Base-by-base conservation (phyloP, 108 stramenopile species). In the Poteriospumella lacustris region DNA sequence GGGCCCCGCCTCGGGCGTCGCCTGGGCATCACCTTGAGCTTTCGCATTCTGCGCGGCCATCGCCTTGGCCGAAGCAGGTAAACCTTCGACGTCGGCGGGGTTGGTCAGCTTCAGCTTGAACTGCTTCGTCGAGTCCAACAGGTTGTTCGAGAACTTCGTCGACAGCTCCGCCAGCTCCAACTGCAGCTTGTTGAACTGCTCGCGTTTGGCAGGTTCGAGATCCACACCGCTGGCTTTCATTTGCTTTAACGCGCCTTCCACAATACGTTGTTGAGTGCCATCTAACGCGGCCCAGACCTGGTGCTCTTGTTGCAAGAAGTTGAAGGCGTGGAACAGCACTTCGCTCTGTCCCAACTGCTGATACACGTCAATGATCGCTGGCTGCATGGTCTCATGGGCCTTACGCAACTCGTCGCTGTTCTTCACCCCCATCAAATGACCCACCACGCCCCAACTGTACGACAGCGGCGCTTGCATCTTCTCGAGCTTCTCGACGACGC, bases 381-480 rank as follows among this genome's bases (percentile, higher is more conserved):
- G 92, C 78, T 96, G 95, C 78, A 92, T 91, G 42, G 82, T 82
- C 82, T 95, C 92, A 83, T 98, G 94, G 42, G 91, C 95, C 58
- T 86, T 82, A 1, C 97, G 88, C n/a, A 98, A 82, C 47, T 91
- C 93, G 33, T 95, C 94, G 3, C 88, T 85, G 84, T 96, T 94
- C 87, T 96, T 95, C 42, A 98, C 97, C 0, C 94, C 95, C 67
- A 93, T 94, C 68, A 98, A 87, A 85, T 98, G 97, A 34, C 92
- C 89, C 36, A 96, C 94, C n/a, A 98, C 90, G 19, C 95, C 95
- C 97, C 97, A 98, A 1, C 88, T 91, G 79, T 87, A 96, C 34
- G 89, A 77, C 44, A 87, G 78, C 28, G 85, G 81, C 12, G 81
- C 81, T 24, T 70, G 59, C n/a, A 86, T 38, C 24, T 52, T 60